These are phyloP conservation scores for Urostyla sp. DNA, from an alignment of 73 alveolate genomes.

Conservation along the genomic window DNA sequence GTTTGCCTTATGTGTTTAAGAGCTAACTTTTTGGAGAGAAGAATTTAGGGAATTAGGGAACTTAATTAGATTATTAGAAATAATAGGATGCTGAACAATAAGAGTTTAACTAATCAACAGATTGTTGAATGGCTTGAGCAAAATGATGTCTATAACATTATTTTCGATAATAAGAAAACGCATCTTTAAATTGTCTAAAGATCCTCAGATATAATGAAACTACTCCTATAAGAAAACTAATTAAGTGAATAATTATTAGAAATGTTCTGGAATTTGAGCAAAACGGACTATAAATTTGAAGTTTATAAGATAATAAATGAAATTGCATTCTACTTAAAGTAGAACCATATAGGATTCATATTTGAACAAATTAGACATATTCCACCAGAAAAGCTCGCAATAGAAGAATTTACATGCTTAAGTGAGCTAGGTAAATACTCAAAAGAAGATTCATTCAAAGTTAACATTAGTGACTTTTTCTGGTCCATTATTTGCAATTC, in stretches of 20 bases:
- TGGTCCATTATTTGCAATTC: conserved; percentile 56
- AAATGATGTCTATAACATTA: conserved; percentile 66
- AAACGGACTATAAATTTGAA: conserved; percentile 49
- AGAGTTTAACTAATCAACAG: conserved; percentile 37
- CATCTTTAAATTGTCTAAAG: conserved; percentile 78
- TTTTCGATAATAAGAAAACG: conserved; percentile 63
- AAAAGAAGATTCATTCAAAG: conserved; percentile 17
- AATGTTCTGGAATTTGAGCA: conserved; percentile 61
- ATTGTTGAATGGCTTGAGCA: conserved; percentile 73
- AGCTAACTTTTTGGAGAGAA: conserved; percentile 75
- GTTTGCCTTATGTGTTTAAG: conserved; percentile 72
- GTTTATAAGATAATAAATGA: conserved; percentile 75
- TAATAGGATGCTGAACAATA: conserved; percentile 53
- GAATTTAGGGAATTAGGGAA: conserved; percentile 78
- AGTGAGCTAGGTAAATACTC: conserved; percentile 72
- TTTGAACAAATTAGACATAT: conserved; percentile 58
- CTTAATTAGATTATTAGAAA: conserved; percentile 62
- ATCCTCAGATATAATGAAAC: conserved; percentile 71
- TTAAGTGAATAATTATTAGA: conserved; percentile 56
- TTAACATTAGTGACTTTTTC: conserved; percentile 30
- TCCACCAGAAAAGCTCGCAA: conserved; percentile 65
- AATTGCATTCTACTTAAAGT: conserved; percentile 45
- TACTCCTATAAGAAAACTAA: conserved; percentile 64
- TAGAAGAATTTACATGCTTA: conserved; percentile 71
- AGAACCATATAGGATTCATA: conserved; percentile 62